phyloP scores from a whole-genome alignment of 1,284 basidiomycete genomes.

The Cronartium ribicola region DNA sequence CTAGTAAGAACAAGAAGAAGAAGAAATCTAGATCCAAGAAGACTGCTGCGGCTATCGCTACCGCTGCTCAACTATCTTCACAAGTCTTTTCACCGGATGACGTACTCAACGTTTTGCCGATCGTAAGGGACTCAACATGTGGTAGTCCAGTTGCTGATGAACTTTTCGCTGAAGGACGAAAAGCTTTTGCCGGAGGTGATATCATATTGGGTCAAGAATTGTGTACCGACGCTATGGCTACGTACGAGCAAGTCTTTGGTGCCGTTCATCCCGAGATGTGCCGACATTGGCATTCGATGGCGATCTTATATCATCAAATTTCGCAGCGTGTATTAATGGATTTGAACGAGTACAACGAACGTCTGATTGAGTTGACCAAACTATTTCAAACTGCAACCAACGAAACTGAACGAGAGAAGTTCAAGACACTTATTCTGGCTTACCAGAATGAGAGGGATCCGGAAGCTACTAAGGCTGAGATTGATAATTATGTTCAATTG shows the following conservation, averaged over 20 bases:
- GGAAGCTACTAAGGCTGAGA: slow-evolving; percentile 45
- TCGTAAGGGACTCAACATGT: slow-evolving; percentile 56
- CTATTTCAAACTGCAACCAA: slow-evolving; percentile 27
- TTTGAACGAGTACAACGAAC: slow-evolving; percentile 43
- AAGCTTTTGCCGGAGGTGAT: slow-evolving; percentile 56
- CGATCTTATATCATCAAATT: slow-evolving; percentile 45
- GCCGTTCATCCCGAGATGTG: slow-evolving; percentile 60
- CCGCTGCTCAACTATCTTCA: slow-evolving; percentile 45
- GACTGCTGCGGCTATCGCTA: slow-evolving; percentile 45
- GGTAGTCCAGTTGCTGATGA: slow-evolving; percentile 57
- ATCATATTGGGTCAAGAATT: slow-evolving; percentile 57
- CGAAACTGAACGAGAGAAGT: slow-evolving; percentile 42
- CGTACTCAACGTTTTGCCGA: slow-evolving; percentile 57
- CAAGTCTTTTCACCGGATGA: slow-evolving; percentile 57
- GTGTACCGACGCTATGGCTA: slow-evolving; percentile 57
- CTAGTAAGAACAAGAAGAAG: slow-evolving; percentile 48
- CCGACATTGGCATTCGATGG: slow-evolving; percentile 47
- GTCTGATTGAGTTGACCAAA: slow-evolving; percentile 37
- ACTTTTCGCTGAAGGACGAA: slow-evolving; percentile 57
- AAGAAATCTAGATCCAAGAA: slow-evolving; percentile 52
- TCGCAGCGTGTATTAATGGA: slow-evolving; percentile 43
- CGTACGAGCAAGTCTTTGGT: slow-evolving; percentile 60
- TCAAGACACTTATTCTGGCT: slow-evolving; percentile 39
- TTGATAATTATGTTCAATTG: slow-evolving; percentile 52
- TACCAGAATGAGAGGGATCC: slow-evolving; percentile 43